phyloP scores from a whole-genome alignment of 495 filamentous ascomycete species.

The Xylaria grammica region DNA sequence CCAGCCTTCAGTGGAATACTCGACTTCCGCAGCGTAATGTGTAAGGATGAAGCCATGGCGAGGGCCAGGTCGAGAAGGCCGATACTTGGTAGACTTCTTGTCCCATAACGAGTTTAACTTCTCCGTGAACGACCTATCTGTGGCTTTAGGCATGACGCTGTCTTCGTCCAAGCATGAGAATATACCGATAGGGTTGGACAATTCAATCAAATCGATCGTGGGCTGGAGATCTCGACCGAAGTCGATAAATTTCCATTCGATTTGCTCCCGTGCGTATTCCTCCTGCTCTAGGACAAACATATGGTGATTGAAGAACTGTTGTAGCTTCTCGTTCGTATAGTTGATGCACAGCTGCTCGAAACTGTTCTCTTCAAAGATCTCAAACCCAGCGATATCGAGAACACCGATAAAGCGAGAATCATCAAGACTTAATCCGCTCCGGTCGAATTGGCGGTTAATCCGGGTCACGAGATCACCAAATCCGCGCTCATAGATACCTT shows the following conservation, averaged over 20 bases:
- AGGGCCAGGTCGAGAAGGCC: conserved; percentile 74
- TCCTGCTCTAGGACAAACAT: conserved; percentile 99
- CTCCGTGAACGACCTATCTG: conserved; percentile 94
- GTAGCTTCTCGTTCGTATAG: conserved; percentile 98
- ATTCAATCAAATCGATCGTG: conserved; percentile 95
- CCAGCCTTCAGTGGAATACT: conserved; percentile 95
- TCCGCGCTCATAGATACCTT: conserved; percentile 95
- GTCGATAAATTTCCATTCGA: conserved; percentile 99
- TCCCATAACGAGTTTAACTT: conserved; percentile 98
- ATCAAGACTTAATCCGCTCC: conserved; percentile 74
- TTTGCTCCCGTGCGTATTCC: conserved; percentile 96
- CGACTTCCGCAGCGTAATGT: conserved; percentile 97
- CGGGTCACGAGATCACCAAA: conserved; percentile 92
- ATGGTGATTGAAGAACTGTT: conserved; percentile 99
- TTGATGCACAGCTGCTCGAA: conserved; percentile 99
- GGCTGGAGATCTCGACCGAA: conserved; percentile 97
- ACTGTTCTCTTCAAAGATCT: conserved; percentile 98
- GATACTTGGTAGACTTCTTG: conserved; percentile 91
- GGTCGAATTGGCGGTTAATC: conserved; percentile 91
- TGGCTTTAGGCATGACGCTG: conserved; percentile 98
- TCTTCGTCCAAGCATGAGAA: conserved; percentile 99
- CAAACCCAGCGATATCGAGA: conserved; percentile 98
- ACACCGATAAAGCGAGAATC: conserved; percentile 97
- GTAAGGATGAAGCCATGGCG: conserved; percentile 94
- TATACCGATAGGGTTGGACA: conserved; percentile 96